Percentiles rank a stretch among this genome's conserved stretches.
phyloP scores from a whole-genome alignment of 2,329 filamentous ascomycete genomes.

The Apiospora saccharicola region DNA sequence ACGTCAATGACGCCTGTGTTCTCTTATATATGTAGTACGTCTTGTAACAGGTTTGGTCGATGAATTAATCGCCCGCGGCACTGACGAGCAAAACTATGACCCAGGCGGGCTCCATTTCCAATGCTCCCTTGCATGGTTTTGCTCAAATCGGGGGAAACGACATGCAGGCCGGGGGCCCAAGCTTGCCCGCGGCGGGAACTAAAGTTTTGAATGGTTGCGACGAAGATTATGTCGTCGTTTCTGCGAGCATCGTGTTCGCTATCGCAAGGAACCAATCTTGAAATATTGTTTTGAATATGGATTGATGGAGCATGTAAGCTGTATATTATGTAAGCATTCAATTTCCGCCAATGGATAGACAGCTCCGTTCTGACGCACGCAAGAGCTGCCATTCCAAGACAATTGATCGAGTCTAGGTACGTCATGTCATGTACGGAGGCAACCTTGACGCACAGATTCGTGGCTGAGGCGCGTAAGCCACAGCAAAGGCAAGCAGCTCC shows the following conservation, averaged over 20 bases:
- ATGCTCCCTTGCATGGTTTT: not conserved
- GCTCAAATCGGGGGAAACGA: not conserved
- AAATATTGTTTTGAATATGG: not conserved
- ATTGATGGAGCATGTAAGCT: not conserved
- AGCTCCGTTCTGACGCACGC: conserved; percentile 4
- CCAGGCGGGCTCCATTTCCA: not conserved
- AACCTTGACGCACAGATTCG: conserved; percentile 12
- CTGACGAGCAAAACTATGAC: not conserved
- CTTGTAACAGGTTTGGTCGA: not conserved
- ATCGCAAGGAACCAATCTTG: not conserved
- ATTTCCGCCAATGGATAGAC: not conserved
- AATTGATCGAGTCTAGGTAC: not conserved
- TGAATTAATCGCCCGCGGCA: not conserved
- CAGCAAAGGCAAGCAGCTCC: not conserved
- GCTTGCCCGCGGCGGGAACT: conserved; percentile 7
- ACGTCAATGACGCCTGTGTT: conserved; percentile 2
- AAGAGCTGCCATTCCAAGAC: conserved; percentile 8
- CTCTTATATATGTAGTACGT: not conserved
- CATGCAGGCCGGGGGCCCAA: not conserved
- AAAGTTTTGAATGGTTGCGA: conserved; percentile 12
- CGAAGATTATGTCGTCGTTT: not conserved
- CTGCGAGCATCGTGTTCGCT: not conserved
- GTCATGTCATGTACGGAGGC: conserved; percentile 7
- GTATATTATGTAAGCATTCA: not conserved
- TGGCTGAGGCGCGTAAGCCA: conserved; percentile 6